These are phyloP conservation scores for Lumnitzera littorea DNA, from an alignment of 345 rosid genomes.

Conservation along the genomic window DNA sequence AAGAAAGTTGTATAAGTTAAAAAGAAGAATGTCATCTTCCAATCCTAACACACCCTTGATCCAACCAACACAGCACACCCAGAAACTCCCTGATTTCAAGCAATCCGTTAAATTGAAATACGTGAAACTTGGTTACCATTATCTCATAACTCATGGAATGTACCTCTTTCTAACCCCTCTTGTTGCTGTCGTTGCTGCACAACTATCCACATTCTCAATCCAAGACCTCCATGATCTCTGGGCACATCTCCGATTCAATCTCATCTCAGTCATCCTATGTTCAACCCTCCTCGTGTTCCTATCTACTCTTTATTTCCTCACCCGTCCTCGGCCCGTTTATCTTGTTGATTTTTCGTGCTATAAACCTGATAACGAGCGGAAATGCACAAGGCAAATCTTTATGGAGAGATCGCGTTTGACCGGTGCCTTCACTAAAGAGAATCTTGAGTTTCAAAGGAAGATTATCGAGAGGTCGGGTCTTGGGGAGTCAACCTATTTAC, in stretches of 20 bases:
- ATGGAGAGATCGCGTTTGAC: conserved; percentile 22
- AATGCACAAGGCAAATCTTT: conserved; percentile 29
- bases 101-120: conserved; percentile 44
- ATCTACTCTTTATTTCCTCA: conserved; percentile 37
- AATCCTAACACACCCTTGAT: conserved; percentile 13
- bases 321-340: conserved; percentile 36
- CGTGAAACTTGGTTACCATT: conserved; percentile 40
- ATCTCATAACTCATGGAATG: conserved; percentile 30
- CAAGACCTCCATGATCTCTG: conserved; percentile 36
- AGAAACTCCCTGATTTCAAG: conserved; percentile 34
- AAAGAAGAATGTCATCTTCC: conserved; percentile 10
- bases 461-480: conserved; percentile 48
- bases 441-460: conserved; percentile 37
- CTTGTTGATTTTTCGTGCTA: conserved; percentile 39
- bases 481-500: conserved; percentile 47
- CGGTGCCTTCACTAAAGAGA: conserved; percentile 31
- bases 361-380: conserved; percentile 31
- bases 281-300: conserved; percentile 37
- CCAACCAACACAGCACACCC: conserved; percentile 11
- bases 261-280: conserved; percentile 32
- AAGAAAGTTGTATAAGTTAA: no score
- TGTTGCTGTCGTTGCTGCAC: conserved; percentile 24
- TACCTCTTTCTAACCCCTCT: conserved; percentile 36
- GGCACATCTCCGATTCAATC: conserved; percentile 45
- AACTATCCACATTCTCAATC: conserved; percentile 32